Evolutionary conservation across 2,329 filamentous ascomycete species (phyloP).

Genomic region (Gyromitra esculenta): DNA sequence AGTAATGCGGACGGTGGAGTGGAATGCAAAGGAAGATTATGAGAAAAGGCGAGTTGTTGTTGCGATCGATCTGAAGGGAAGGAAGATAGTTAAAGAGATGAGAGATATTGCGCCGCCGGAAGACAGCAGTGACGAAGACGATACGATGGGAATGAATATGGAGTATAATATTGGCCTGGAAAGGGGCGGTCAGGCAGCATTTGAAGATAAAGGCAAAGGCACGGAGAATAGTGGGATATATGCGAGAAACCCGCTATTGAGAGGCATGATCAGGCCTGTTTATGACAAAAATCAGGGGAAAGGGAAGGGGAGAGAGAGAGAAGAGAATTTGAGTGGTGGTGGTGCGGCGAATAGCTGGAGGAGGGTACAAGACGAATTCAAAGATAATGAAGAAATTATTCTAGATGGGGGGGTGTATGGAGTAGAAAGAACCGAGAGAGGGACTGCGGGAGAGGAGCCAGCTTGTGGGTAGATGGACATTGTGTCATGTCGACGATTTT

Average conservation of each 20-base stretch:
- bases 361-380: conserved; percentile 70
- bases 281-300: conserved; percentile 66
- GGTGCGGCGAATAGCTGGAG: conserved; percentile 62
- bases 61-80: conserved; percentile 81
- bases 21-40: conserved; percentile 68
- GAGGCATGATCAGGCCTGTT: conserved; percentile 72
- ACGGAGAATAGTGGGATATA: conserved; percentile 63
- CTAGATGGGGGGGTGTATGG: conserved; percentile 68
- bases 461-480: conserved; percentile 42
- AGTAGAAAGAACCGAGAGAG: conserved; percentile 55
- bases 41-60: conserved; percentile 87
- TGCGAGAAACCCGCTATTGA: conserved; percentile 74
- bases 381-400: conserved; percentile 70
- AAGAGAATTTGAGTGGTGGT: conserved; percentile 39
- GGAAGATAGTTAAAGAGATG: conserved; percentile 79
- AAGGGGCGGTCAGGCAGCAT: conserved; percentile 49
- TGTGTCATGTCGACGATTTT: neutral
- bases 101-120: conserved; percentile 69
- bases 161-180: conserved; percentile 54
- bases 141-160: conserved; percentile 60
- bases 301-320: conserved; percentile 57
- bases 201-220: conserved; percentile 57
- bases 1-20: conserved; percentile 59
- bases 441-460: conserved; percentile 38
- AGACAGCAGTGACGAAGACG: conserved; percentile 65